These are phyloP conservation scores for Tremella mesenterica DNA, from an alignment of 768 basidiomycete genomes.

Conservation along the genomic window DNA sequence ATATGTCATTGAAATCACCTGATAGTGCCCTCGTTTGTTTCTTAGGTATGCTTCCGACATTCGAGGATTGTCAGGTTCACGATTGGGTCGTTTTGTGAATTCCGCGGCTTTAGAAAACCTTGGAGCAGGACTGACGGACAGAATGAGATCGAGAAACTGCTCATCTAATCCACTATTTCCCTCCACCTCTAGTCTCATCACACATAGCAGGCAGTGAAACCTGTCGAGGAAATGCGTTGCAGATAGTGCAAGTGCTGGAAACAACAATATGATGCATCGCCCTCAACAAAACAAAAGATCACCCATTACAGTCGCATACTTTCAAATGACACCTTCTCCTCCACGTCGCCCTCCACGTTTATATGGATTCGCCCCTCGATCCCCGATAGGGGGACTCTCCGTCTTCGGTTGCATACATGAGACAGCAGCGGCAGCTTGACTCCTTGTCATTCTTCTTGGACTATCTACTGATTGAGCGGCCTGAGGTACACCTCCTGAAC, in stretches of 20 bases:
- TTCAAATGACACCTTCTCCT: constrained; percentile 33
- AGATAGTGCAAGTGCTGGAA: too few relatives aligned
- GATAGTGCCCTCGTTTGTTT: neutral
- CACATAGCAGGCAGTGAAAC: too few relatives aligned
- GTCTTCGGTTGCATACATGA: neutral
- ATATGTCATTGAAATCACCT: neutral
- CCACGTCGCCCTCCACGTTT: constrained; percentile 21
- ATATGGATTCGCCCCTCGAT: constrained; percentile 36
- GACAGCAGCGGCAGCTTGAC: constrained; percentile 13
- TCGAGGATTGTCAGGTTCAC: neutral
- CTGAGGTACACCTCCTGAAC: constrained; percentile 23
- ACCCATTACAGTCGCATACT: neutral
- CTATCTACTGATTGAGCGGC: constrained; percentile 8
- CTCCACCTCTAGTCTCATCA: too few relatives aligned
- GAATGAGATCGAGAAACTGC: constrained; percentile 47
- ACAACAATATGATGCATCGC: neutral
- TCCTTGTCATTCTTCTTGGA: constrained; percentile 33
- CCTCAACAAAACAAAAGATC: neutral
- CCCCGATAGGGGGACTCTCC: constrained; percentile 16
- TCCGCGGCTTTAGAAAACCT: neutral
- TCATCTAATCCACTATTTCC: constrained; percentile 47
- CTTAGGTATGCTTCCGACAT: neutral
- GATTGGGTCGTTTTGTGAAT: neutral
- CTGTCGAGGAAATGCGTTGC: neutral
- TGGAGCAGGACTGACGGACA: constrained; percentile 4